Evolutionary conservation across 345 rosid species (phyloP).

Genomic region (Populus euphratica): DNA sequence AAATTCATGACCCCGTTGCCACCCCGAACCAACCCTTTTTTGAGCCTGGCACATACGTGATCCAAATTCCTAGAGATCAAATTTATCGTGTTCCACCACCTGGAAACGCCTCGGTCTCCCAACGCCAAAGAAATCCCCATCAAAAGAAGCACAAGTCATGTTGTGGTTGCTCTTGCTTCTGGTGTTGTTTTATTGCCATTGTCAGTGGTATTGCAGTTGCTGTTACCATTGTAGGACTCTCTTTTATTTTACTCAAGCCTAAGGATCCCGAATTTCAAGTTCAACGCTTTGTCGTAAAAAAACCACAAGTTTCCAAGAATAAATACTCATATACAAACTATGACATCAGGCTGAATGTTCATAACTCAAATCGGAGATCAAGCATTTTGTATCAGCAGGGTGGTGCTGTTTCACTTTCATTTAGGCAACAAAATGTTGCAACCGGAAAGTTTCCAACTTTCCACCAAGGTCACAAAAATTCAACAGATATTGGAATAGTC

Average conservation of each 20-base stretch:
- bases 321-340: constrained; percentile 5
- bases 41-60: constrained; percentile 41
- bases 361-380: constrained; percentile 20
- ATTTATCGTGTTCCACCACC: constrained; percentile 60
- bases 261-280: constrained; percentile 16
- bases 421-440: constrained; percentile 6
- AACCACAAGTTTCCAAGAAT: not conserved
- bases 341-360: constrained; percentile 3
- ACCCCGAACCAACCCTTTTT: constrained; percentile 1
- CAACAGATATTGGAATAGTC: not conserved
- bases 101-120: constrained; percentile 5
- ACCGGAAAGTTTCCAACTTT: constrained; percentile 12
- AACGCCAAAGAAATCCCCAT: not conserved
- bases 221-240: not conserved
- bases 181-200: not conserved
- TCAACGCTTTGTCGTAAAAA: constrained; percentile 12
- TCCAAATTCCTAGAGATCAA: constrained; percentile 56
- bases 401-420: constrained; percentile 15
- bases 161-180: not conserved
- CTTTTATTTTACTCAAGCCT: not conserved
- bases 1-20: constrained; percentile 1
- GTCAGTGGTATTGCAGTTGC: not conserved
- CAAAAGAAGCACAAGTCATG: not conserved
- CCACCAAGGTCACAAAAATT: not conserved
- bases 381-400: constrained; percentile 22